Evolutionary conservation across 495 filamentous ascomycete genomes (phyloP), one percentile per base, ranked within the genome.

Genomic region (Talaromyces thailandensis): DNA sequence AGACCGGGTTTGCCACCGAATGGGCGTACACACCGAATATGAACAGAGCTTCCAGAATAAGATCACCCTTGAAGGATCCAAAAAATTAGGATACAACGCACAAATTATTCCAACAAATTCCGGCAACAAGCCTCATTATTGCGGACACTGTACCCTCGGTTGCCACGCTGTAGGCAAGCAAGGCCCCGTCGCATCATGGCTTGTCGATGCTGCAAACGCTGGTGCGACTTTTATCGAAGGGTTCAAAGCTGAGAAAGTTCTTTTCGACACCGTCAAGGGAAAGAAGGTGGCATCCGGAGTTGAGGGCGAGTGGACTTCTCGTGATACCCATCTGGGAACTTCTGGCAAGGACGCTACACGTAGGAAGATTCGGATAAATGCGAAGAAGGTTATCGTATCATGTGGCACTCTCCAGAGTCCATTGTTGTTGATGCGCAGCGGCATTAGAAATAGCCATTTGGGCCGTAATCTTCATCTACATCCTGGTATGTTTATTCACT

Each of bases 381-480:
- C 93, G 0, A 92, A 91, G 77, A 88, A 86, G 65, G 90, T 96
- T 0, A 82, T 97, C 24, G 72, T 96, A 11, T 87, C 89, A 2
- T 80, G 80, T 45, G 92, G 93, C 6, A 82, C 85, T 1, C 73
- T 97, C 55, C 81, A 90, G 60, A 89, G 84, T 60, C 93, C 93
- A 3, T 70, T 94, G 1, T 68, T 98, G 6, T 76, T 96, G 45
- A 73, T 86, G 65, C 88, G 86, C 29, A 93, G 89, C 62, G 89
- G 91, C 24, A 65, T 81, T 25, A 81, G 87, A 75, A 96, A 96
- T 63, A 77, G 76, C 4, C 88, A 96, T 52, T 89, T 98, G 64
- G 93, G 93, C n/a, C 84, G 81, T 18, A 88, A 96, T 67, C 85
- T 98, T 4, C 75, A 95, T 66, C 69, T 93, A 6, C 93, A 98